Evolutionary conservation across 2,329 filamentous ascomycete species (phyloP).

Genomic region (Mollisiaceae sp.): DNA sequence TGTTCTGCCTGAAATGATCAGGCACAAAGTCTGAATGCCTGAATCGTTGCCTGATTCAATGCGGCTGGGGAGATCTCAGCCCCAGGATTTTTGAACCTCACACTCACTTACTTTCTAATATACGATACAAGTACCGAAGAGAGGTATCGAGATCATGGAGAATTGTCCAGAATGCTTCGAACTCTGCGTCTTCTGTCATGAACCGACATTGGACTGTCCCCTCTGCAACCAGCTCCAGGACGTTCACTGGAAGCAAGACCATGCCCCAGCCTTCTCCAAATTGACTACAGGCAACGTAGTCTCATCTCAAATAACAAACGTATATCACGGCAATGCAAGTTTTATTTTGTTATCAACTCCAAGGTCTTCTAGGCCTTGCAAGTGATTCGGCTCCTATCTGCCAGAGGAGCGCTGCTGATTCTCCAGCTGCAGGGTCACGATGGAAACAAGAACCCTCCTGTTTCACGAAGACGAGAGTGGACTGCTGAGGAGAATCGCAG

Average conservation of each 20-base stretch:
- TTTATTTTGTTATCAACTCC: background rate
- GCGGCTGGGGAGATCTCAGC: background rate
- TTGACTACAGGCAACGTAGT: background rate
- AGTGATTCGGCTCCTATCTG: background rate
- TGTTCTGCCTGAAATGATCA: background rate
- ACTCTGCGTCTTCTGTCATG: background rate
- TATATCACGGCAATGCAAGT: background rate
- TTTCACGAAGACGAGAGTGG: constrained; percentile 3
- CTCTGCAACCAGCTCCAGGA: background rate
- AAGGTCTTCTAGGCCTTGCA: background rate
- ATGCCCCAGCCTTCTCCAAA: background rate
- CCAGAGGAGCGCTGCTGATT: too few relatives aligned
- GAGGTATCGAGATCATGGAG: background rate
- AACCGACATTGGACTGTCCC: background rate
- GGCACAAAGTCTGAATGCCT: background rate
- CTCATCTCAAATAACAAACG: background rate
- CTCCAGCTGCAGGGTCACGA: too few relatives aligned
- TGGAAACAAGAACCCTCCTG: background rate
- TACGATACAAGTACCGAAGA: too few relatives aligned
- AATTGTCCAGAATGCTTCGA: background rate
- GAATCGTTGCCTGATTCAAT: background rate
- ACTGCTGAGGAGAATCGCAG: background rate
- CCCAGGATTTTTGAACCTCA: background rate
- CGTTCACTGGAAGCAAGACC: background rate
- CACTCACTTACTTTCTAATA: background rate